Evolutionary conservation across 805 yeast species (phyloP).

Genomic region (Candida parachauliodes): DNA sequence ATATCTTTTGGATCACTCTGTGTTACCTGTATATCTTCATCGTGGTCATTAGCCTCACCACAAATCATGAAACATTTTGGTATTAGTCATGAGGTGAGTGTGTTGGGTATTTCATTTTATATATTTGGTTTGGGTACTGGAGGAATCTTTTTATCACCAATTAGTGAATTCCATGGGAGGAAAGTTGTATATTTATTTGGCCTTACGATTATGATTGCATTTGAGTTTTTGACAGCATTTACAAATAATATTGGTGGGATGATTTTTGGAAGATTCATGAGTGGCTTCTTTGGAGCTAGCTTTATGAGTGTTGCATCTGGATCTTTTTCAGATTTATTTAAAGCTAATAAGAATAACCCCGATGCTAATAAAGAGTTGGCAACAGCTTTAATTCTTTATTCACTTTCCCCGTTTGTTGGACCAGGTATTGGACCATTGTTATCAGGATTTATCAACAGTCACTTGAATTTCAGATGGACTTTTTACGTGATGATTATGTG

Average conservation of each 20-base stretch:
- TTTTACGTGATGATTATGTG: conserved; percentile 24
- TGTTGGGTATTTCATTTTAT: conserved; percentile 25
- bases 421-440: conserved; percentile 29
- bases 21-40: conserved; percentile 26
- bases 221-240: conserved; percentile 25
- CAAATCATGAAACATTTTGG: conserved; percentile 20
- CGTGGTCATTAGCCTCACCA: conserved; percentile 25
- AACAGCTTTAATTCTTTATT: conserved; percentile 22
- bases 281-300: conserved; percentile 26
- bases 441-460: conserved; percentile 21
- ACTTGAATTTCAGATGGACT: conserved; percentile 22
- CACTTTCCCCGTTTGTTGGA: conserved; percentile 27
- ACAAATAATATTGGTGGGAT: conserved; percentile 22
- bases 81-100: conserved; percentile 21
- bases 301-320: conserved; percentile 30
- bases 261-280: conserved; percentile 23
- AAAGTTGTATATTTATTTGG: conserved; percentile 42
- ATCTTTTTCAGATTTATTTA: conserved; percentile 26
- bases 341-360: conserved; percentile 10
- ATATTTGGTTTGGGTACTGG: conserved; percentile 28
- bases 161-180: conserved; percentile 65
- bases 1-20: conserved; percentile 22
- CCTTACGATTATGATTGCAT: conserved; percentile 15
- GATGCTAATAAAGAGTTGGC: conserved; percentile 18
- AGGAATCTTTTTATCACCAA: conserved; percentile 45